phyloP scores from a whole-genome alignment of 176 grass and related monocot genomes.

The Metroxylon sagu region DNA sequence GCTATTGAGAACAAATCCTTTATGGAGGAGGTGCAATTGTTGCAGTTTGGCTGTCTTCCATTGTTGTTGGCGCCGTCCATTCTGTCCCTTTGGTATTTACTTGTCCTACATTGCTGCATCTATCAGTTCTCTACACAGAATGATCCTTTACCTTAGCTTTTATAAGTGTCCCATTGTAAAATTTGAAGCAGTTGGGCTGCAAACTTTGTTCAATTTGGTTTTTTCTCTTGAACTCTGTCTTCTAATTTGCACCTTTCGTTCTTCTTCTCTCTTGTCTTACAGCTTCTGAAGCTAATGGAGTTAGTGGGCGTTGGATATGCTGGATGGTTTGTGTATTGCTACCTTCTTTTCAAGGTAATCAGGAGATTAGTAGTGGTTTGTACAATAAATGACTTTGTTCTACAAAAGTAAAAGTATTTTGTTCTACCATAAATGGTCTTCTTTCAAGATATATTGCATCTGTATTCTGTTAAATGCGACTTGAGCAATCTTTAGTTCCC shows the following conservation, averaged over 20 bases:
- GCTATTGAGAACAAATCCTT: constrained; percentile 84
- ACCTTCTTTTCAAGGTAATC: constrained; percentile 97
- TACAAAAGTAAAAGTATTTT: no score
- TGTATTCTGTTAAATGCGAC: no score
- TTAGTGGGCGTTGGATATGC: constrained; percentile 94
- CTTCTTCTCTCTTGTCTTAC: constrained; percentile 11
- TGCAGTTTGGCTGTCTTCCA: constrained; percentile 73
- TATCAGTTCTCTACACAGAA: no score
- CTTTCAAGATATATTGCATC: no score
- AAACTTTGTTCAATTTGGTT: no score
- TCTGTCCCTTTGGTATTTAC: constrained; percentile 81
- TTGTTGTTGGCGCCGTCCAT: constrained; percentile 82
- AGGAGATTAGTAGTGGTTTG: neutral
- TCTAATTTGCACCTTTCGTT: neutral
- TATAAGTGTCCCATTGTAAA: no score
- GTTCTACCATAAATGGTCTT: no score
- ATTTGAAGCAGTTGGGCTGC: no score
- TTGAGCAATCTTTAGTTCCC: no score
- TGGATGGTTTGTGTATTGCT: constrained; percentile 96
- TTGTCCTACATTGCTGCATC: neutral
- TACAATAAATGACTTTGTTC: no score
- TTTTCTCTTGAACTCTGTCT: no score
- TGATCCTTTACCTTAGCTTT: no score
- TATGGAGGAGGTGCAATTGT: constrained; percentile 82
- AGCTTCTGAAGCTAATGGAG: constrained; percentile 95